Evolutionary conservation across 2,329 filamentous ascomycete genomes (phyloP), one percentile per base, ranked within the genome.

Genomic region (Alternaria ethzedia): DNA sequence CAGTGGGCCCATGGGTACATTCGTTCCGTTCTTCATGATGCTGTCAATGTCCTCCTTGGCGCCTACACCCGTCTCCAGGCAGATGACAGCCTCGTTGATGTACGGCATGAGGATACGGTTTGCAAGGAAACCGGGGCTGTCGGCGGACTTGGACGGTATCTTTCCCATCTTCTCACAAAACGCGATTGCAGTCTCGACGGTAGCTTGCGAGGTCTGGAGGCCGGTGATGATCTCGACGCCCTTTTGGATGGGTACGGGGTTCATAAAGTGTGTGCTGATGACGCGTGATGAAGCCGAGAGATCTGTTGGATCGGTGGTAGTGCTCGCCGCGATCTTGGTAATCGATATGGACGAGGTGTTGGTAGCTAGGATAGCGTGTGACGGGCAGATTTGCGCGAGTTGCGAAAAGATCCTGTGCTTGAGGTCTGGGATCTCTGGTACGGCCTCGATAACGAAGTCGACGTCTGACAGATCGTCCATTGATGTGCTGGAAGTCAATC

Each of bases 281-380:
- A 99, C 96, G 51, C 96, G 91, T 6, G 93, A 95, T 46, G 93
- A 91, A 44, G 90, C 91, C 46, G 90, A 90, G 23, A 92, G 89
- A 75, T 97, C 92, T 17, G 84, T 95, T 1, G 93, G 91, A 76
- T 97, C 89, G 59, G 85, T 85, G 25, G 89, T 91, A 1, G 95
- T 95, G 10, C 94, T 89, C 4, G 96, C 94, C 20, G 96, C 96
- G 74, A 99, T 97, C 77, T 91, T 91, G 46, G 96, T 99, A 80
- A 99, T 97, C 64, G 93, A 95, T 78, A 99, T 99, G 65, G 94
- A 97, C n/a, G 94, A 97, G 7, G 96, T 99, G 84, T 99, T 99
- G 66, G 96, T 99, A 6, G 96, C 95, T 36, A 99, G 88, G 73
- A 99, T 92, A 63, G 96, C 89, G 77, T 98, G 93, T 56, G 90